Evolutionary conservation across 495 filamentous ascomycete species (phyloP).

Genomic region (Tuber brumale): DNA sequence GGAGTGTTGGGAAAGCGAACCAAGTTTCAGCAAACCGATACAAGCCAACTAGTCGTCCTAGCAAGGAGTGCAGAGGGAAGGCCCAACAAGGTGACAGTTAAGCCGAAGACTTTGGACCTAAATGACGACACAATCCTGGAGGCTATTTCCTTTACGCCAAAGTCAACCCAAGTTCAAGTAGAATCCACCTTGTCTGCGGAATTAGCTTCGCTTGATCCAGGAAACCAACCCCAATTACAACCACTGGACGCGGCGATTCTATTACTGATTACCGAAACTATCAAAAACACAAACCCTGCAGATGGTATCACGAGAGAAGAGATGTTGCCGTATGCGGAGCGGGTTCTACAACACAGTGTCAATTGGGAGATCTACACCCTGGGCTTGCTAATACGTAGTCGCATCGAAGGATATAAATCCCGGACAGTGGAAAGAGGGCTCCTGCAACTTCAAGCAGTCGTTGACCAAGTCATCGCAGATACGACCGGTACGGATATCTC

Average conservation of each 20-base stretch:
- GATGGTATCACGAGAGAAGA: constrained; percentile 86
- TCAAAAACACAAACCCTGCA: constrained; percentile 76
- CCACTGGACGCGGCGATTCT: constrained; percentile 78
- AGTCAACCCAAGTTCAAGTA: constrained; percentile 41
- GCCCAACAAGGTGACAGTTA: constrained; percentile 7
- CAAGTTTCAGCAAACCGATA: constrained; percentile 81
- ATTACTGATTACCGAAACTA: constrained; percentile 73
- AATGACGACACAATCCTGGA: constrained; percentile 94
- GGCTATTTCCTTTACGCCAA: constrained; percentile 66
- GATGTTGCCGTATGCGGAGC: constrained; percentile 79
- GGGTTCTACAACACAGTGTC: constrained; percentile 80
- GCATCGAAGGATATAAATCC: constrained; percentile 78
- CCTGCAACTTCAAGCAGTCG: constrained; percentile 88
- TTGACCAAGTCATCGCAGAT: constrained; percentile 91
- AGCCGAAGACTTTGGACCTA: constrained; percentile 63
- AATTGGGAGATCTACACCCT: constrained; percentile 99
- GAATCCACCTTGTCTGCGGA: constrained; percentile 51
- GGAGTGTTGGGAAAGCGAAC: constrained; percentile 86
- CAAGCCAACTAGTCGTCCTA: constrained; percentile 85
- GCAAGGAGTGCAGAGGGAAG: constrained; percentile 58
- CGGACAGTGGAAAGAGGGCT: constrained; percentile 83
- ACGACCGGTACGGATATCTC: constrained; percentile 51
- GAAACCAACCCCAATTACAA: constrained; percentile 72
- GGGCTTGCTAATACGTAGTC: constrained; percentile 75
- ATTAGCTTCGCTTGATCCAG: constrained; percentile 60